These are phyloP conservation scores for Biscogniauxia sp. DNA, from an alignment of 2,329 filamentous ascomycete genomes.

Conservation along the genomic window DNA sequence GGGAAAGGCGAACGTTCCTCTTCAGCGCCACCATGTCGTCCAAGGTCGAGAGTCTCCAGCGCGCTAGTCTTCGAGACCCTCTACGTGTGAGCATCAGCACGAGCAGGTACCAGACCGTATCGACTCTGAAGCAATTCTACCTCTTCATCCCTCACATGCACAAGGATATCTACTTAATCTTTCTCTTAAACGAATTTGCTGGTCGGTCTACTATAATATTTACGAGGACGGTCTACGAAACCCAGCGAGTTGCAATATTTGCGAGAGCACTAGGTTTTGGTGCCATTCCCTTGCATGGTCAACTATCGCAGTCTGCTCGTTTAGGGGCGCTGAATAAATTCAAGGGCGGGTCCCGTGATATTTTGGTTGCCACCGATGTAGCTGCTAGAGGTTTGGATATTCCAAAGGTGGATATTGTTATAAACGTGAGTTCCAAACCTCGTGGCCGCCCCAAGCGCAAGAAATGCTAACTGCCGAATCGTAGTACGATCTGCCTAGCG, in stretches of 20 bases:
- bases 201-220: constrained; percentile 91
- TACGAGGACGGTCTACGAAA: constrained; percentile 86
- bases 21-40: constrained; percentile 94
- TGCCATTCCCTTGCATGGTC: constrained; percentile 86
- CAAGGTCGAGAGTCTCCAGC: constrained; percentile 89
- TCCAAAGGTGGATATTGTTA: constrained; percentile 80
- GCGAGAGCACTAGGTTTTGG: constrained; percentile 82
- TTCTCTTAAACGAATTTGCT: constrained; percentile 79
- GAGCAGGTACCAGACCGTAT: constrained; percentile 87
- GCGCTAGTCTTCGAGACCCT: constrained; percentile 83
- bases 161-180: constrained; percentile 89
- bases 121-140: constrained; percentile 82
- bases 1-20: constrained; percentile 76
- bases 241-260: constrained; percentile 79
- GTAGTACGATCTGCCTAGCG: constrained; percentile 9
- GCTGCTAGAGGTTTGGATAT: constrained; percentile 88
- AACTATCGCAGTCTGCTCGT: constrained; percentile 83
- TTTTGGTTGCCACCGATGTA: constrained; percentile 92
- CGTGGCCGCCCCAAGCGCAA: constrained; percentile 62
- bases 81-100: constrained; percentile 77
- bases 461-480: constrained; percentile 1
- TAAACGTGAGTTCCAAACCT: constrained; percentile 71
- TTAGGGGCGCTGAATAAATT: constrained; percentile 91
- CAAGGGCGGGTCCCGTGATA: constrained; percentile 72
- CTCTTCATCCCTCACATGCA: constrained; percentile 80